Evolutionary conservation across 768 basidiomycete genomes (phyloP).

Genomic region (Xerocomellus intermedius): DNA sequence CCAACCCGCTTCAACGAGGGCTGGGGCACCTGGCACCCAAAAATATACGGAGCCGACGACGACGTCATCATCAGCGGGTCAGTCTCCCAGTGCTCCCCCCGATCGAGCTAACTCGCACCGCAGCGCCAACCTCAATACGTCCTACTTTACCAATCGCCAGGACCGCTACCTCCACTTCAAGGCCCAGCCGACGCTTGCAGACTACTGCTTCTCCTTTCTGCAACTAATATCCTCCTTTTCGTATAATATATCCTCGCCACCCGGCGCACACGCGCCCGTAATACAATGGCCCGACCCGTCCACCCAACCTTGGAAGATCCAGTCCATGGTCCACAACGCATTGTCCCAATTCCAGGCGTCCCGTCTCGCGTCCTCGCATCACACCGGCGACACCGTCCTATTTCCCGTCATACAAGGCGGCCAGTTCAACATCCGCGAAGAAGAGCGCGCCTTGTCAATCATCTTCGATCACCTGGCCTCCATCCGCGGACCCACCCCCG

Average conservation of each 20-base stretch:
- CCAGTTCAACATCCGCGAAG: slow-evolving; percentile 82
- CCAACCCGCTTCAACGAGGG: slow-evolving; percentile 97
- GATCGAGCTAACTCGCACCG: not conserved
- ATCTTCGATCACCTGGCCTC: slow-evolving; percentile 55
- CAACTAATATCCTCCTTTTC: slow-evolving; percentile 69
- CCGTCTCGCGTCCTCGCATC: slow-evolving; percentile 17
- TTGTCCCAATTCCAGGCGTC: slow-evolving; percentile 60
- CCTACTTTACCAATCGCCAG: slow-evolving; percentile 94
- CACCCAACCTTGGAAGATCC: slow-evolving; percentile 69
- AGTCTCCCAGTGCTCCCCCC: slow-evolving; percentile 25
- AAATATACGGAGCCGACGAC: slow-evolving; percentile 92
- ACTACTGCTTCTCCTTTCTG: slow-evolving; percentile 84
- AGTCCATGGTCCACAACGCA: slow-evolving; percentile 53
- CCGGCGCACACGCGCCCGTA: slow-evolving; percentile 44
- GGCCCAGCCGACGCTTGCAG: slow-evolving; percentile 58
- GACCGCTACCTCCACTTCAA: slow-evolving; percentile 87
- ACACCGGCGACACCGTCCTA: slow-evolving; percentile 46
- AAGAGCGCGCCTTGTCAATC: slow-evolving; percentile 60
- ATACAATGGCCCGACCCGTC: slow-evolving; percentile 67
- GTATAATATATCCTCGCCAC: slow-evolving; percentile 41
- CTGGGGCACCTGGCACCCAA: slow-evolving; percentile 98
- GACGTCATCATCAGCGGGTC: slow-evolving; percentile 93
- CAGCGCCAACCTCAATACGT: slow-evolving; percentile 90
- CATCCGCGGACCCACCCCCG: slow-evolving; percentile 34
- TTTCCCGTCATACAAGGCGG: slow-evolving; percentile 90